Base-by-base conservation (phyloP, 805 yeast genomes). In the Cyberlindnera veronae region DNA sequence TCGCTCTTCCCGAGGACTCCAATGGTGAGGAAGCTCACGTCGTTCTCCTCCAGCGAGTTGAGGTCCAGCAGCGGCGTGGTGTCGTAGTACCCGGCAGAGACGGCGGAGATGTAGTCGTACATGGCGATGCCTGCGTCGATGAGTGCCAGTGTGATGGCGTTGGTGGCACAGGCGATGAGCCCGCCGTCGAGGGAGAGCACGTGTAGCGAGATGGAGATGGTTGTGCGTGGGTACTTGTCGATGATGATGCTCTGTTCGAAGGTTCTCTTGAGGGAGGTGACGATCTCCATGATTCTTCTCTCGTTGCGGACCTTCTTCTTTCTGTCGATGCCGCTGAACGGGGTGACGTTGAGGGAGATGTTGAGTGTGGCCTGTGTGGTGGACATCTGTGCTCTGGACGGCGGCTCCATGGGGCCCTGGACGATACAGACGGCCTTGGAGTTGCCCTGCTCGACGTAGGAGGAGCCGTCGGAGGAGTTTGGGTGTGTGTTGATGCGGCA, bases 81-180 rank as follows among this genome's bases (percentile, higher is more conserved):
- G 51, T 87, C 95, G 53, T 78, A 81, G 16, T 86, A 63, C 0
- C 97, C 97, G 5, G 89, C 84, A 21, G 83, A 74, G 13, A 87
- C 75, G 1, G 95, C 79, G 40, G 88, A 76, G 13, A 91, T 83
- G 58, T 87, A 90, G 59, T 93, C 98, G 57, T 83, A 84, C 83
- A 93, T 81, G 5, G 96, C 84, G 33, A 93, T 81, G 36, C 98
- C 98, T 2, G 98, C 97, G 63, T 93, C 98, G 24, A 93, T 79
- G 32, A 93, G 69, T 0, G 96, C 97, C 52, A 93, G 66, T 1
- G 96, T 87, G 31, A 86, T 76, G 9, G 97, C 86, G 58, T 93
- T 93, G 31, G 87, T 72, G 49, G 93, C 77, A 1, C 84, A 72
- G 0, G 95, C 77, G 48, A 91, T 61, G 19, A 91, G 58, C 0